Evolutionary conservation across 257 asterid species (phyloP).

Genomic region (Parsonsia alboflavescens): DNA sequence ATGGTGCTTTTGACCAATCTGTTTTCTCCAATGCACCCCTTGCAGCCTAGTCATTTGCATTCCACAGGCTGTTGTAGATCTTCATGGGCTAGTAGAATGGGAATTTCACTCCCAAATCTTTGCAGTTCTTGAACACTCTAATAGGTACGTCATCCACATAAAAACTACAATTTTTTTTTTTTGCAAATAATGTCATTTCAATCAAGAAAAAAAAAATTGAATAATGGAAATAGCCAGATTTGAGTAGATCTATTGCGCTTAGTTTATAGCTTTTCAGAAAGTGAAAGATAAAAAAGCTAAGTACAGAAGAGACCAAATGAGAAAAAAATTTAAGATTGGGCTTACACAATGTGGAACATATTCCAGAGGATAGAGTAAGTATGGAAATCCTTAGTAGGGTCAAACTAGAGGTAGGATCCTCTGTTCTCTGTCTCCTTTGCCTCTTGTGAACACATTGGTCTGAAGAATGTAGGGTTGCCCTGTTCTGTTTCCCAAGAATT

Average conservation of each 20-base stretch:
- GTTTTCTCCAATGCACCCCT: constrained; percentile 40
- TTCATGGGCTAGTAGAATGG: constrained; percentile 44
- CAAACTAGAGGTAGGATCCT: constrained; percentile 37
- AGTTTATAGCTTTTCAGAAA: neutral
- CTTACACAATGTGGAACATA: too few relatives aligned
- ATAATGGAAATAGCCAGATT: neutral
- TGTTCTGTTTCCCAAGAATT: constrained; percentile 40
- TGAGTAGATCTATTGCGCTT: neutral
- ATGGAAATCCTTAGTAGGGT: constrained; percentile 34
- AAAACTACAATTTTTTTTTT: constrained; percentile 31
- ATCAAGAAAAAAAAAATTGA: neutral
- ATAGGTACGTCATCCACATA: constrained; percentile 34
- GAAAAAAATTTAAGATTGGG: constrained; percentile 24
- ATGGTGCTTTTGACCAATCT: constrained; percentile 40
- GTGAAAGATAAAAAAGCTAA: too few relatives aligned
- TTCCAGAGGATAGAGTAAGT: too few relatives aligned
- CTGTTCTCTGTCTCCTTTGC: constrained; percentile 37
- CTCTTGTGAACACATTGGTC: constrained; percentile 42
- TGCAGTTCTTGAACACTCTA: constrained; percentile 31
- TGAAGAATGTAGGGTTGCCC: constrained; percentile 39
- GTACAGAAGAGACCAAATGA: too few relatives aligned
- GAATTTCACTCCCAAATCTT: constrained; percentile 29
- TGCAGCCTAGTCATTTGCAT: constrained; percentile 44
- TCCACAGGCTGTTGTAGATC: constrained; percentile 38
- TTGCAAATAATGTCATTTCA: neutral